Evolutionary conservation across 345 rosid genomes (phyloP), one percentile per base, ranked within the genome.

Genomic region (Durio zibethinus): DNA sequence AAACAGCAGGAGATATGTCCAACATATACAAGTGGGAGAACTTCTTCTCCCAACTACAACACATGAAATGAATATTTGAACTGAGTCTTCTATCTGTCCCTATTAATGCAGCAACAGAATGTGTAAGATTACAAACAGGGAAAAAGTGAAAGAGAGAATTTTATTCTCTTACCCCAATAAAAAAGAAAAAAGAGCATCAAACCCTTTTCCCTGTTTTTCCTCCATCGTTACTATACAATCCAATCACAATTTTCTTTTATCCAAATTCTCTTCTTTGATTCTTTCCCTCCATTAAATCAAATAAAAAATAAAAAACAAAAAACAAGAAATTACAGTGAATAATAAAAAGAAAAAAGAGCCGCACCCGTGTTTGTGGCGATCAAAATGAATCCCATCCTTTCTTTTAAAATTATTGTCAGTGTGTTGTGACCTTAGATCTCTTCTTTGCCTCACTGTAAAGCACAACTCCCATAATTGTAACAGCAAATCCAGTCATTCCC

Each of bases 381-480:
- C 78, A 86, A 84, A 84, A 74, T 77, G 86, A 84, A 84, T 78
- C 42, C 38, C 78, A 61, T 73, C 14, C 60, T 68, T 10, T 21
- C n/a, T 10, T 75, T 73, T 45, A 7, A 2, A 6, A 10, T 25
- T 31, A 73, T 43, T 59, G 60, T 88, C 87, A 86, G 54, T 87
- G 88, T 31, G 85, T 75, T 72, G 88, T 86, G 27, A 84, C 88
- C 85, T 93, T 96, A n/a, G 97, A 96, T 85, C 99, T 90, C 95
- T 96, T 96, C 94, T 84, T 96, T n/a, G 99, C 99, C 87, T 96
- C 99, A 75, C 98, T 88, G 85, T 96, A 96, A 75, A 93, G 93
- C 87, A 91, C 95, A 77, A 96, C 99, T 1, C 99, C 99, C 98
- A 93, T 93, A 72, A 96, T 77, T 0, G 99, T 96, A 15, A 91